phyloP scores from a whole-genome alignment of 495 filamentous ascomycete genomes.

The Tetracladium setigerum region DNA sequence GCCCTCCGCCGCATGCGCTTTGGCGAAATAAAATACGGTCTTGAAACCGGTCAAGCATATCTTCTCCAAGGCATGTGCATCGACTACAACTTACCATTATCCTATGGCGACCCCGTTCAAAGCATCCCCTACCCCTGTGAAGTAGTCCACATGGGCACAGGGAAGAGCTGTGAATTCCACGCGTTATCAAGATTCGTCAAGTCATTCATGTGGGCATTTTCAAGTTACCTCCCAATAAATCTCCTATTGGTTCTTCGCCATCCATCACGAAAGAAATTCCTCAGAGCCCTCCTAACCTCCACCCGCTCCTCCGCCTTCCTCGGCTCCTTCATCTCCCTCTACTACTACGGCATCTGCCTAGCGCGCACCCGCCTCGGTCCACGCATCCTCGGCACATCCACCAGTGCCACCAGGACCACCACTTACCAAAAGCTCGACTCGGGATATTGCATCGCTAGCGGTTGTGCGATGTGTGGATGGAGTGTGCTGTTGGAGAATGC shows the following conservation, averaged over 20 bases:
- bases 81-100: slow-evolving; percentile 59
- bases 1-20: slow-evolving; percentile 60
- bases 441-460: slow-evolving; percentile 66
- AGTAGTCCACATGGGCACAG: slow-evolving; percentile 77
- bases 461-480: slow-evolving; percentile 79
- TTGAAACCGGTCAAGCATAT: slow-evolving; percentile 65
- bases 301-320: slow-evolving; percentile 75
- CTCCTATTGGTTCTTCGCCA: slow-evolving; percentile 53
- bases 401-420: slow-evolving; percentile 16
- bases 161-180: slow-evolving; percentile 72
- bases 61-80: slow-evolving; percentile 68
- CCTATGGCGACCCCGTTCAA: slow-evolving; percentile 70
- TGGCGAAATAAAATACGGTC: slow-evolving; percentile 64
- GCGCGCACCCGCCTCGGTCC: slow-evolving; percentile 76
- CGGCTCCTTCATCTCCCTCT: slow-evolving; percentile 70
- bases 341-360: slow-evolving; percentile 87
- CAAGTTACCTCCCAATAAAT: slow-evolving; percentile 76
- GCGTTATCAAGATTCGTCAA: slow-evolving; percentile 60
- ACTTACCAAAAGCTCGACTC: slow-evolving; percentile 33
- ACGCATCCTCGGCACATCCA: slow-evolving; percentile 45
- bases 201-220: slow-evolving; percentile 68
- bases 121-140: slow-evolving; percentile 78
- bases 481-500: slow-evolving; percentile 70
- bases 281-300: slow-evolving; percentile 50
- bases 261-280: slow-evolving; percentile 33